Evolutionary conservation across 2,329 filamentous ascomycete species (phyloP), one percentile per base, ranked within the genome.

Genomic region (Mariannaea sp.): DNA sequence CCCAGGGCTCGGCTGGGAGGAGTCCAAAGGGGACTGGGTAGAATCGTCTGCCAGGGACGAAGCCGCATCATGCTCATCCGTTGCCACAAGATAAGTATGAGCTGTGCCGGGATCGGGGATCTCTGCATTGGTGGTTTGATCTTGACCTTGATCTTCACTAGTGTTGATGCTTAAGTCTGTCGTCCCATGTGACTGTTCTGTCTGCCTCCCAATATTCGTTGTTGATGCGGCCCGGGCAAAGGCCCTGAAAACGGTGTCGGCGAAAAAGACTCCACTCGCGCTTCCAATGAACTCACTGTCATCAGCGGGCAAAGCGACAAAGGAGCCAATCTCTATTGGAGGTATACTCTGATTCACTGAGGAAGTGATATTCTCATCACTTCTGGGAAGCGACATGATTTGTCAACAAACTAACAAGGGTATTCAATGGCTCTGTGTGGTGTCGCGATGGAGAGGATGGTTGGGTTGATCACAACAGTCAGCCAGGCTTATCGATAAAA

Each of bases 251-350:
- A 81, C 79, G 1, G 79, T 81, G 53, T 81, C 80, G 59, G 78
- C 73, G 64, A 81, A 81, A 65, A 76, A 81, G 38, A 81, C 76
- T 3, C 79, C 79, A 33, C 75, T 79, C 10, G 77, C 77, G 59
- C 76, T 79, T 20, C 79, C 79, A 24, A 81, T 75, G 60, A 80
- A 81, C 47, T 79, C 73, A 44, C 77, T 79, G 54, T 77, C 74
- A 32, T 44, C 43, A 1, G 50, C 26, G 24, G 40, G 42, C 8
- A 55, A 35, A 7, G 55, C 40, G 35, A 58, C 32, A n/a, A 57
- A 50, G 40, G 46, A 51, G 19, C 52, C 52, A 41, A 55, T 55
- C 36, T 55, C 52, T 13, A 48, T 40, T 2, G 45, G 27, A 7
- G 45, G 45, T 14, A 41, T 39, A 8, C n/a, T 39, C 19, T 39